Percentiles rank a stretch among this genome's conserved stretches.
These are phyloP conservation scores for Suillus paluster DNA, from an alignment of 768 basidiomycete genomes.

Conservation along the genomic window DNA sequence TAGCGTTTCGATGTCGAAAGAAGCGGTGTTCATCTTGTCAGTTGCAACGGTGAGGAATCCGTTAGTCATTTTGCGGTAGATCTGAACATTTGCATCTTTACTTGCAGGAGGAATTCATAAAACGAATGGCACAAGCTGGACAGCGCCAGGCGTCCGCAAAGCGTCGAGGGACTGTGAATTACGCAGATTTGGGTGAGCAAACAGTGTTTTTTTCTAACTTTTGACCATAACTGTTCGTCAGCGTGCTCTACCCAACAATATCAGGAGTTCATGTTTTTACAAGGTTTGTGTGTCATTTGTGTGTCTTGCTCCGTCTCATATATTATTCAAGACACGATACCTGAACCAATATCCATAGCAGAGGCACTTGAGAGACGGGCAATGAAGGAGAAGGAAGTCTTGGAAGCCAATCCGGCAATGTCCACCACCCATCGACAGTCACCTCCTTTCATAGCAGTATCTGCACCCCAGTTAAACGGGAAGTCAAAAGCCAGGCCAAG, in stretches of 20 bases:
- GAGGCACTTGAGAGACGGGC: slow-evolving; percentile 64
- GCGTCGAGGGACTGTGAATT: slow-evolving; percentile 61
- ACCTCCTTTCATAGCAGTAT: slow-evolving; percentile 24
- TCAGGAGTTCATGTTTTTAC: slow-evolving; percentile 74
- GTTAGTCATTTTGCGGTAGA: slow-evolving; percentile 11
- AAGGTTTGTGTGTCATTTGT: slow-evolving; percentile 43
- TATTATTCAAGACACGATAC: slow-evolving; percentile 61
- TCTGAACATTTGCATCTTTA: slow-evolving; percentile 5
- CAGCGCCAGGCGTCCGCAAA: slow-evolving; percentile 66
- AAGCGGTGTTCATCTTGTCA: slow-evolving; percentile 74
- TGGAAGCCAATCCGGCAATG: slow-evolving; percentile 64
- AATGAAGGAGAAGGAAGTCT: slow-evolving; percentile 54
- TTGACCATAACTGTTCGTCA: slow-evolving; percentile 31
- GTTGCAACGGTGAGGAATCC: slow-evolving; percentile 67
- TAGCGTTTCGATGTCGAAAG: slow-evolving; percentile 73
- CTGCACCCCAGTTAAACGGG: slow-evolving; percentile 30
- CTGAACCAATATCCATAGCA: slow-evolving; percentile 57
- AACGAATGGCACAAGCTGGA: slow-evolving; percentile 71
- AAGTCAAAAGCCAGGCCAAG: slow-evolving; percentile 46
- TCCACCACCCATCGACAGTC: slow-evolving; percentile 34
- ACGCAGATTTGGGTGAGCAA: slow-evolving; percentile 75
- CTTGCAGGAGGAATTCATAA: slow-evolving; percentile 83
- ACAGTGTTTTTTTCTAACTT: slow-evolving; percentile 1
- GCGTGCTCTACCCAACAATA: slow-evolving; percentile 63
- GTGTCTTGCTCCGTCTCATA: slow-evolving; percentile 11